Evolutionary conservation across 1,284 basidiomycete species (phyloP).

Genomic region (Cystobasidium slooffiae): DNA sequence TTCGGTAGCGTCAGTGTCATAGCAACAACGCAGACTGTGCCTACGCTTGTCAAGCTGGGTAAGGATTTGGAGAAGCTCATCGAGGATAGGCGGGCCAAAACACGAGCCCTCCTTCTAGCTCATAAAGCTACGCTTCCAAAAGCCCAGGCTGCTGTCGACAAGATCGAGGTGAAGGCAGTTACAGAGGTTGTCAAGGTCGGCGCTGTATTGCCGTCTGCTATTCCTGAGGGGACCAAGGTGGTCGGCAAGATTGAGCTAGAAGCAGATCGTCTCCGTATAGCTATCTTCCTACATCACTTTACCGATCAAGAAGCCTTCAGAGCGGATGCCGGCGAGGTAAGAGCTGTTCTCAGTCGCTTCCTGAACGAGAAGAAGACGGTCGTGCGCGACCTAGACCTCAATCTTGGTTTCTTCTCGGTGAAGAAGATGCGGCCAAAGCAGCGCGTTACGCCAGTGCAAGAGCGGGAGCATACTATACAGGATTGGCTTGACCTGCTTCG

Average conservation of each 20-base stretch:
- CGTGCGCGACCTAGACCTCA: constrained; percentile 44
- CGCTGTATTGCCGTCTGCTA: constrained; percentile 14
- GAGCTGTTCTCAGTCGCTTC: constrained; percentile 44
- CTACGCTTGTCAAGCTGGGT: constrained; percentile 39
- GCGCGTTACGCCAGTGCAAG: constrained; percentile 40
- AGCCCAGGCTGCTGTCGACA: not conserved
- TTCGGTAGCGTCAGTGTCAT: constrained; percentile 47
- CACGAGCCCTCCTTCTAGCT: not conserved
- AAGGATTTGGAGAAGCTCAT: constrained; percentile 41
- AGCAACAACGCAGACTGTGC: constrained; percentile 44
- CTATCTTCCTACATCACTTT: constrained; percentile 47
- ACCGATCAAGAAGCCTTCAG: constrained; percentile 47
- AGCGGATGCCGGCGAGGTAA: constrained; percentile 46
- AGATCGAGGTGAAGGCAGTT: constrained; percentile 1
- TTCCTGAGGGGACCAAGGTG: constrained; percentile 24
- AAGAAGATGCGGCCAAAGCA: constrained; percentile 19
- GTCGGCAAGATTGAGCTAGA: constrained; percentile 44
- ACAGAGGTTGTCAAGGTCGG: constrained; percentile 16
- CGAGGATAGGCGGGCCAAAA: constrained; percentile 39
- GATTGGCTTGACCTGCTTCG: constrained; percentile 47
- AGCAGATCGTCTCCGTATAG: constrained; percentile 45
- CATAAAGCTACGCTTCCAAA: not conserved
- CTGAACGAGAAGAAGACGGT: constrained; percentile 19
- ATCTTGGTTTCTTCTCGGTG: constrained; percentile 43
- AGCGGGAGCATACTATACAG: constrained; percentile 34